phyloP scores from a whole-genome alignment of 2,329 filamentous ascomycete genomes.

The Pseudomassariella vexata region DNA sequence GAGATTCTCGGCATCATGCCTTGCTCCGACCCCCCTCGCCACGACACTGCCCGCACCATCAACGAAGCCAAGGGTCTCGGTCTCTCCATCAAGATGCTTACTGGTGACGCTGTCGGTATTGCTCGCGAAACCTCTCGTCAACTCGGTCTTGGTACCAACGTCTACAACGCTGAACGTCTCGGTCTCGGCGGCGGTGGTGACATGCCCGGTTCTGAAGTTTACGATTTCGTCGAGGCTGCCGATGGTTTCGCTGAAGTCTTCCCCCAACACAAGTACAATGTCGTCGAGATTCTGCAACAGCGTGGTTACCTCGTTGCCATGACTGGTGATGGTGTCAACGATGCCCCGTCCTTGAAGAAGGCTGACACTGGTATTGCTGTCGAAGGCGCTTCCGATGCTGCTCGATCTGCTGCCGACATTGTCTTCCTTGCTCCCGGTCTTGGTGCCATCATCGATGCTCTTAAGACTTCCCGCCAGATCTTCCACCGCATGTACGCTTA shows the following conservation, averaged over 20 bases:
- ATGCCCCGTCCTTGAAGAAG: constrained; percentile 88
- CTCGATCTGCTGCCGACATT: constrained; percentile 86
- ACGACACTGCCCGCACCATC: constrained; percentile 87
- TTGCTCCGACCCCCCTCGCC: constrained; percentile 83
- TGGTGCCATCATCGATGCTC: constrained; percentile 84
- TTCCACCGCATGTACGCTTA: constrained; percentile 98
- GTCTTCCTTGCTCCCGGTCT: constrained; percentile 90
- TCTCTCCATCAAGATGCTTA: constrained; percentile 93
- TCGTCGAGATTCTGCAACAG: constrained; percentile 89
- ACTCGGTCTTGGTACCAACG: constrained; percentile 85
- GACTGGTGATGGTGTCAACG: constrained; percentile 95
- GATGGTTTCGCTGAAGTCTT: constrained; percentile 94
- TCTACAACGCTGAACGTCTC: constrained; percentile 89
- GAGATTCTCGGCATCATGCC: constrained; percentile 94
- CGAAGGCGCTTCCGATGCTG: constrained; percentile 85
- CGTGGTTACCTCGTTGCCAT: constrained; percentile 92
- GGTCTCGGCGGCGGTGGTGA: constrained; percentile 85
- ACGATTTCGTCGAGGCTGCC: constrained; percentile 91
- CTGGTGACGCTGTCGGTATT: constrained; percentile 89
- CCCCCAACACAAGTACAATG: constrained; percentile 92
- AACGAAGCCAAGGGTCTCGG: constrained; percentile 83
- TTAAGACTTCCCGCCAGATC: constrained; percentile 90
- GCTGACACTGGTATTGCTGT: constrained; percentile 96
- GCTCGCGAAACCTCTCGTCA: constrained; percentile 87
- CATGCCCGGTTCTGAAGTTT: constrained; percentile 90